Evolutionary conservation across 345 rosid genomes (phyloP).

Genomic region (Acer negundo): DNA sequence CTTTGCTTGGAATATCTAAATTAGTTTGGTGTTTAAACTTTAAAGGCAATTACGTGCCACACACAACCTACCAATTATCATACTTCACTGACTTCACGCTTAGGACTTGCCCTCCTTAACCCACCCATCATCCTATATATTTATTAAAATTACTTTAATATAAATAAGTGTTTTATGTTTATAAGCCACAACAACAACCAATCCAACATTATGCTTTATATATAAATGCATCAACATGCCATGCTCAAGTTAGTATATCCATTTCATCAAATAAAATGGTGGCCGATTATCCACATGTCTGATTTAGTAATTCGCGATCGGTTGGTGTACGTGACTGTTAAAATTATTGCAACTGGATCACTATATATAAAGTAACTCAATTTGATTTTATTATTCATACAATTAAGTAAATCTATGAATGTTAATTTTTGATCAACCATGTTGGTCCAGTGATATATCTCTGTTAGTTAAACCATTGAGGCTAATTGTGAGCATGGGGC

Average conservation of each 20-base stretch:
- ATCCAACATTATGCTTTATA: not conserved
- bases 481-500: too few species aligned
- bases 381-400: not conserved
- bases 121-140: slow-evolving; percentile 25
- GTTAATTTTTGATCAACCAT: too few species aligned
- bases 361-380: not conserved
- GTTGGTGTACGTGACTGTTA: not conserved
- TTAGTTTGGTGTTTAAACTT: slow-evolving; percentile 5
- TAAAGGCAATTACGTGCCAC: slow-evolving; percentile 29
- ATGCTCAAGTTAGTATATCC: not conserved
- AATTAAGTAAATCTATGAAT: too few species aligned
- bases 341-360: not conserved
- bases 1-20: slow-evolving; percentile 24
- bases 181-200: not conserved
- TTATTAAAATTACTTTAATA: too few species aligned
- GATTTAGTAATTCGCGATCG: too few species aligned
- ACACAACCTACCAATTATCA: slow-evolving; percentile 26
- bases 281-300: not conserved
- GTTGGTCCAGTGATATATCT: too few species aligned
- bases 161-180: not conserved
- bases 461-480: too few species aligned
- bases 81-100: slow-evolving; percentile 17
- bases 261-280: not conserved
- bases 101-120: slow-evolving; percentile 35
- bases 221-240: not conserved